phyloP scores from a whole-genome alignment of 2,329 filamentous ascomycete species.

The Alternaria ventricosa region DNA sequence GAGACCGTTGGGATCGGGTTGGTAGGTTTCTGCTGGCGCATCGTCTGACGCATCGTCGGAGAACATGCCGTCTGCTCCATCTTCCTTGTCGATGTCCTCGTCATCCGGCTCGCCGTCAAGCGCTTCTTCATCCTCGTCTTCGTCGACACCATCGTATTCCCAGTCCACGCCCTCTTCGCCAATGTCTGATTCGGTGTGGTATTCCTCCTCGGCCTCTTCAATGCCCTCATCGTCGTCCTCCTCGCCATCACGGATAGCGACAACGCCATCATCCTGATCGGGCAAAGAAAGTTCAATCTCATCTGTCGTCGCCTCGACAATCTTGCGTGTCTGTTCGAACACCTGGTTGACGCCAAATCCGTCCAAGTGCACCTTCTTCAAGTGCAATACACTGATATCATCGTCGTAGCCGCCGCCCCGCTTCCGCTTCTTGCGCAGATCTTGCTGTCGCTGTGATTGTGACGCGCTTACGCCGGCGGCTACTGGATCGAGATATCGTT shows the following conservation, averaged over 20 bases:
- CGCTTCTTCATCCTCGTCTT: slow-evolving; percentile 35
- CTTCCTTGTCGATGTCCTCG: slow-evolving; percentile 41
- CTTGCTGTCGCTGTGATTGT: slow-evolving; percentile 72
- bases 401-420: slow-evolving; percentile 60
- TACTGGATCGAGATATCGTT: slow-evolving; percentile 78
- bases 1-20: slow-evolving; percentile 79
- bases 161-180: slow-evolving; percentile 46
- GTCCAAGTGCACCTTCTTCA: slow-evolving; percentile 83
- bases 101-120: slow-evolving; percentile 40
- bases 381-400: slow-evolving; percentile 66
- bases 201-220: slow-evolving; percentile 38
- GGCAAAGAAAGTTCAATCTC: slow-evolving; percentile 60
- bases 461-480: slow-evolving; percentile 75
- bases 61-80: slow-evolving; percentile 41
- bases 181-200: slow-evolving; percentile 33
- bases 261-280: slow-evolving; percentile 31
- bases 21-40: slow-evolving; percentile 62
- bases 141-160: slow-evolving; percentile 43
- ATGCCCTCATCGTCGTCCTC: slow-evolving; percentile 43
- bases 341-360: slow-evolving; percentile 89
- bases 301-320: slow-evolving; percentile 70
- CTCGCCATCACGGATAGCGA: slow-evolving; percentile 28
- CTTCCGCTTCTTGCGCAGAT: slow-evolving; percentile 78
- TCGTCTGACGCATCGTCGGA: slow-evolving; percentile 53
- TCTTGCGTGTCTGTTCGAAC: slow-evolving; percentile 89